phyloP scores from a whole-genome alignment of 1,139 yeast species.

The Hyphopichia burtonii region DNA sequence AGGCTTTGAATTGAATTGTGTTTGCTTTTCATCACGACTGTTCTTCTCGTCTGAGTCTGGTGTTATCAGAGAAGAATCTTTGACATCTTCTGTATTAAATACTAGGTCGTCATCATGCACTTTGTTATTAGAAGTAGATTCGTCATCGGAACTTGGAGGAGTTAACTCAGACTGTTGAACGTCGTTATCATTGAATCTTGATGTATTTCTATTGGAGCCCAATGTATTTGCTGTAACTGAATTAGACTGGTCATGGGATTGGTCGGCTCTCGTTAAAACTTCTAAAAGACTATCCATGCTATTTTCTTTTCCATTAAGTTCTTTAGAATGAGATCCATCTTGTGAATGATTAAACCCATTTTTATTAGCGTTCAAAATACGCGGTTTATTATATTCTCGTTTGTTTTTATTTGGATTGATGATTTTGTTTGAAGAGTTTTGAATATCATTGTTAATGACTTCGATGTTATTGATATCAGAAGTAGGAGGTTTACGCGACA shows the following conservation, averaged over 20 bases:
- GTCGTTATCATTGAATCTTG: background rate
- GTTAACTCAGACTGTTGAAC: background rate
- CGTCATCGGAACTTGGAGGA: conserved; percentile 1
- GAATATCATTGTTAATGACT: too few relatives aligned
- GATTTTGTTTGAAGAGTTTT: background rate
- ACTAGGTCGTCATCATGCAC: background rate
- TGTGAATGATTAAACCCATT: background rate
- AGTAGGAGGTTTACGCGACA: background rate
- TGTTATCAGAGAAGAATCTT: too few relatives aligned
- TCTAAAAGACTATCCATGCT: background rate
- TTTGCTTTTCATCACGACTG: too few relatives aligned
- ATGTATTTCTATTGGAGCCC: too few relatives aligned
- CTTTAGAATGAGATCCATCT: background rate
- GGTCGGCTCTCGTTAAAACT: background rate
- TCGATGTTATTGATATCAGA: background rate
- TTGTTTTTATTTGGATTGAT: background rate
- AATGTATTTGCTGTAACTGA: too few relatives aligned
- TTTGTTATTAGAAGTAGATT: background rate
- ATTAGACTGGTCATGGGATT: background rate
- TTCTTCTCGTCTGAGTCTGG: background rate
- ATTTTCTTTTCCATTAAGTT: background rate
- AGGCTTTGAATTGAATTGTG: background rate
- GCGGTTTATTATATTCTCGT: too few relatives aligned
- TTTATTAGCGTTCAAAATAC: too few relatives aligned
- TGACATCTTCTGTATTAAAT: background rate